A percentile compares a stretch with the other conserved stretches of the same genome.
Conservation (phyloP, 192 early-diverging fungal genomes). For the Linnemannia zychae region DNA sequence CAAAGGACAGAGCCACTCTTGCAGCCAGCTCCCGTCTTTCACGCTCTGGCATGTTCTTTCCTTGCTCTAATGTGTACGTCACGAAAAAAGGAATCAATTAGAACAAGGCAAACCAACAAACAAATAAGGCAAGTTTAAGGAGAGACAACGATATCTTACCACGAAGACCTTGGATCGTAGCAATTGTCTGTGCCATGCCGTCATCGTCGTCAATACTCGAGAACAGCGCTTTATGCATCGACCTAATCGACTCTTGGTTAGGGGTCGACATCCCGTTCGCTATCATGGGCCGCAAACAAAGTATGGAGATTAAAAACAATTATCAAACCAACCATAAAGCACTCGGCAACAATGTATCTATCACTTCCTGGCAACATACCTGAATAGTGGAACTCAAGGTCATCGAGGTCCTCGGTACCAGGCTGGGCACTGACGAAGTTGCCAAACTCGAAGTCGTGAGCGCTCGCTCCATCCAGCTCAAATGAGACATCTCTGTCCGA, state of each 20-base stretch:
- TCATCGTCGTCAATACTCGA: constrained; percentile 66
- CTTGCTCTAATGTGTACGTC: constrained; percentile 55
- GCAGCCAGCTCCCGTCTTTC: constrained; percentile 69
- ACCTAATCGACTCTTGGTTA: constrained; percentile 56
- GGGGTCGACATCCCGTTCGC: constrained; percentile 23
- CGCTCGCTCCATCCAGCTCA: constrained; percentile 27
- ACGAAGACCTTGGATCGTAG: constrained; percentile 62
- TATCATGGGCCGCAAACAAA: background rate
- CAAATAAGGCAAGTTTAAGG: background rate
- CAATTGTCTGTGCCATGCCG: constrained; percentile 64
- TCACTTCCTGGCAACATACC: background rate
- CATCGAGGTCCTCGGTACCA: constrained; percentile 17
- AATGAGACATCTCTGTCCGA: constrained; percentile 28
- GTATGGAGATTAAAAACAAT: background rate
- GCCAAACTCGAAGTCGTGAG: constrained; percentile 46
- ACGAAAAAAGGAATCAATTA: background rate
- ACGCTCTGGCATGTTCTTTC: constrained; percentile 64
- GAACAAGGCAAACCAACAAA: background rate
- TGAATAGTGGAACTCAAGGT: constrained; percentile 31
- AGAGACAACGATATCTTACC: constrained; percentile 51
- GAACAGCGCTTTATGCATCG: constrained; percentile 62
- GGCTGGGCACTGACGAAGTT: constrained; percentile 27
- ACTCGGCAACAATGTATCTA: background rate
- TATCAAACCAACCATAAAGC: background rate
- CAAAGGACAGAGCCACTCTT: constrained; percentile 69